These are phyloP conservation scores for Zygoascus sp. DNA, from an alignment of 1,139 yeast species.

Conservation along the genomic window DNA sequence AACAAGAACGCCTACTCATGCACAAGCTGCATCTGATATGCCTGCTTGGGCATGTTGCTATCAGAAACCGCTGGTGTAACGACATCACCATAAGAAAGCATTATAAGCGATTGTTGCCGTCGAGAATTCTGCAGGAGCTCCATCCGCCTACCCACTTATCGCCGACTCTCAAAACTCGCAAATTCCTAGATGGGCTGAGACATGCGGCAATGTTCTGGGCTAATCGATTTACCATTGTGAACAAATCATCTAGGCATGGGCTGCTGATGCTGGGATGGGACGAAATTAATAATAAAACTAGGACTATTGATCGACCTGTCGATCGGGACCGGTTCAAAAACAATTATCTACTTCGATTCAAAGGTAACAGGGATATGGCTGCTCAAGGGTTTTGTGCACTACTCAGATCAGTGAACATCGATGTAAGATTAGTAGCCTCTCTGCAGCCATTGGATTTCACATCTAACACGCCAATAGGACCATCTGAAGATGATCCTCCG, in stretches of 20 bases:
- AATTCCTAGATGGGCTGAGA: conserved; percentile 69
- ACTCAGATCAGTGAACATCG: conserved; percentile 63
- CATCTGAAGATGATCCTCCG: conserved; percentile 11
- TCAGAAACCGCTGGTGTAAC: conserved; percentile 74
- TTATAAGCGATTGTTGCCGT: conserved; percentile 44
- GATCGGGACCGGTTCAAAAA: conserved; percentile 24
- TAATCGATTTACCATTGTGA: conserved; percentile 50
- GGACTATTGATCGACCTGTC: conserved; percentile 24
- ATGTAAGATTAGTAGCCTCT: conserved; percentile 72
- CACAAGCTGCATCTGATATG: conserved; percentile 58
- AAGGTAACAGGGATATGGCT: conserved; percentile 73
- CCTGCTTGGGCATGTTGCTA: conserved; percentile 60
- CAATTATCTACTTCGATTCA: conserved; percentile 20
- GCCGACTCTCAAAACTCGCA: conserved; percentile 50
- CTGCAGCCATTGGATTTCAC: conserved; percentile 89
- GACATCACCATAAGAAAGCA: conserved; percentile 38
- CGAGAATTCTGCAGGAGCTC: conserved; percentile 43
- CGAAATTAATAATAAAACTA: conserved; percentile 39
- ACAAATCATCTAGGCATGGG: conserved; percentile 37
- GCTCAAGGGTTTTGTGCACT: conserved; percentile 86
- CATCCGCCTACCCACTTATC: conserved; percentile 45
- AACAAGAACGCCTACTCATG: conserved; percentile 45
- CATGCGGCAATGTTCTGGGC: conserved; percentile 61
- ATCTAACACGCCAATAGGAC: conserved; percentile 32
- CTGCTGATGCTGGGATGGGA: conserved; percentile 55